These are phyloP conservation scores for Lepidium campestre DNA, from an alignment of 441 rosid species.

Conservation along the genomic window DNA sequence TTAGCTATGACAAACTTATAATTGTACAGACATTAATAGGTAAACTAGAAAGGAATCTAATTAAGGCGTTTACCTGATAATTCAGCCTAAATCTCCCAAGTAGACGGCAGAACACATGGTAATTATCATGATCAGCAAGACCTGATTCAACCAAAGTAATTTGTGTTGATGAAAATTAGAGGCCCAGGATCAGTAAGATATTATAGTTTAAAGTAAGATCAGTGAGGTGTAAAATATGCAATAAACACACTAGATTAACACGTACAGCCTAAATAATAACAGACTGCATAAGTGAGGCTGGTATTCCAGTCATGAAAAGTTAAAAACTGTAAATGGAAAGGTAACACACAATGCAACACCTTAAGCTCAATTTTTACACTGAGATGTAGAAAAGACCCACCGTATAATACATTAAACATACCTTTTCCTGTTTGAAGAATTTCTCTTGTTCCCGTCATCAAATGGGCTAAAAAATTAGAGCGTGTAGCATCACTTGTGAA, in stretches of 20 bases:
- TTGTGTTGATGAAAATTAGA: not conserved
- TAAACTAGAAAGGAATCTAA: not conserved
- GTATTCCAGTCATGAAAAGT: not conserved
- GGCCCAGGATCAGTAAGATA: not conserved
- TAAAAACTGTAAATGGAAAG: constrained; percentile 1
- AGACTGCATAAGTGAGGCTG: constrained; percentile 1
- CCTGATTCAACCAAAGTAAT: constrained; percentile 48
- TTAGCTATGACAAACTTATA: not conserved
- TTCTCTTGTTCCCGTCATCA: constrained; percentile 96
- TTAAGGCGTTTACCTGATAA: constrained; percentile 65
- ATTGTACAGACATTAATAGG: not conserved
- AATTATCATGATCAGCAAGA: constrained; percentile 99
- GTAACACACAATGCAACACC: constrained; percentile 7
- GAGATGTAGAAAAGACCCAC: not conserved
- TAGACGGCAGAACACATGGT: constrained; percentile 98
- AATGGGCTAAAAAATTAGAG: constrained; percentile 82
- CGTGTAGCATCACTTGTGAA: constrained; percentile 85
- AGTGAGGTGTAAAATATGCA: not conserved
- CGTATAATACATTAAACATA: constrained; percentile 7
- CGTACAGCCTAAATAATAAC: not conserved
- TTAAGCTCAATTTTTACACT: not conserved
- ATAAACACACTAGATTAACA: not conserved
- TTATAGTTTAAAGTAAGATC: not conserved
- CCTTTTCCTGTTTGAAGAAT: constrained; percentile 94
- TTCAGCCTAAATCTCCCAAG: constrained; percentile 95